These are phyloP conservation scores for Rhytidiadelphus loreus DNA, from an alignment of 225 moss, liverwort and hornwort species.

Conservation along the genomic window DNA sequence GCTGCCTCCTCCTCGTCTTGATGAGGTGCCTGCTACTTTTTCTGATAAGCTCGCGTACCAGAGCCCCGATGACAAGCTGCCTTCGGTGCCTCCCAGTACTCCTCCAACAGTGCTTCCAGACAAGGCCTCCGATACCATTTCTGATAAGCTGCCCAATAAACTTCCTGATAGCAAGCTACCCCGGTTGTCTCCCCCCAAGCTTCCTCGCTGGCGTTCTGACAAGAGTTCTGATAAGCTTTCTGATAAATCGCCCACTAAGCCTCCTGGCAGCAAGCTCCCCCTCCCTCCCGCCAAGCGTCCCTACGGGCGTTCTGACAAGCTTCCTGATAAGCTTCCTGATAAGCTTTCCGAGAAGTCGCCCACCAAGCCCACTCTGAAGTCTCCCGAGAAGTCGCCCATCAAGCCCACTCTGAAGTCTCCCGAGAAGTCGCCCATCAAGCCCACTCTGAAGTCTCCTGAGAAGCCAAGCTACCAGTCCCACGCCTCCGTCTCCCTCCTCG, in stretches of 20 bases:
- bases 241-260: neutral
- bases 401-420: neutral
- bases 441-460: neutral
- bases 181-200: neutral
- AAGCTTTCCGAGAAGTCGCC: neutral
- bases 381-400: neutral
- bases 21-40: neutral
- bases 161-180: neutral
- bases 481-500: constrained; percentile 11
- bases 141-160: neutral
- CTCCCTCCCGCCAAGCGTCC: neutral
- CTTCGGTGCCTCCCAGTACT: neutral
- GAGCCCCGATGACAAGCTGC: neutral
- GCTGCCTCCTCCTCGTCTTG: neutral
- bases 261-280: neutral
- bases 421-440: neutral
- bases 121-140: neutral
- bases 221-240: neutral
- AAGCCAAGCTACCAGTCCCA: constrained; percentile 2
- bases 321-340: neutral
- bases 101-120: neutral
- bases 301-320: neutral
- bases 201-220: neutral
- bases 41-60: neutral
- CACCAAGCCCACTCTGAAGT: neutral